Evolutionary conservation across 345 rosid species (phyloP), one percentile per base, ranked within the genome.

Genomic region (Gossypium stocksii): DNA sequence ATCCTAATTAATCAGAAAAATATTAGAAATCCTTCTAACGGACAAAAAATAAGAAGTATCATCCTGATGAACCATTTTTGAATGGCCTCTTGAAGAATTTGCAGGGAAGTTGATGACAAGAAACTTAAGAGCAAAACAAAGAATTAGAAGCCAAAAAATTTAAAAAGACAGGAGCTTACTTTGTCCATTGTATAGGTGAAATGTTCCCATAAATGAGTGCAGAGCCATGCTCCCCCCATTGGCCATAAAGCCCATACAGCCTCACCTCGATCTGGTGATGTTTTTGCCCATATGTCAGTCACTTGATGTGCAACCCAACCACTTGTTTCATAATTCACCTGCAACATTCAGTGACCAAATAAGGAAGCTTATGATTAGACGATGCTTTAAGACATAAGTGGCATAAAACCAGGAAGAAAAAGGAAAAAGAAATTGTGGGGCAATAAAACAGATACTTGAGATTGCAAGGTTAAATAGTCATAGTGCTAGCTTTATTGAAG

Each of bases 201-300:
- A 78, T 95, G 97, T 84, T 93, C 98, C 99, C 99, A 93, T 19
- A 90, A 82, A 83, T 91, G 99, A 20, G 93, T 90, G 75, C 94
- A 93, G 66, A 93, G 97, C 98, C 99, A 95, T 43, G 98, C 92
- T 72, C 99, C 99, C 53, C 99, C 99, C 98, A 95, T 95, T 17
- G 94, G 97, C 99, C 99, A 95, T 38, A 95, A 67, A 23, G 94
- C 94, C 93, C 93, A 95, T 22, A 83, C 82, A 70, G 87, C 97
- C 52, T 90, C 77, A 57, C 99, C 98, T 74, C 72, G 68, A 84
- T 87, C 91, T 19, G 90, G 87, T n/a, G 99, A 93, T 69, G 98
- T 83, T 82, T 90, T 95, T n/a, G 97, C 97, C 99, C 99, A 95
- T 77, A 95, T 72, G 80, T 95, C 99, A 68, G 94, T 76, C 71